These are phyloP conservation scores for Huiozyma naganishii DNA, from an alignment of 805 yeast genomes.

Conservation along the genomic window DNA sequence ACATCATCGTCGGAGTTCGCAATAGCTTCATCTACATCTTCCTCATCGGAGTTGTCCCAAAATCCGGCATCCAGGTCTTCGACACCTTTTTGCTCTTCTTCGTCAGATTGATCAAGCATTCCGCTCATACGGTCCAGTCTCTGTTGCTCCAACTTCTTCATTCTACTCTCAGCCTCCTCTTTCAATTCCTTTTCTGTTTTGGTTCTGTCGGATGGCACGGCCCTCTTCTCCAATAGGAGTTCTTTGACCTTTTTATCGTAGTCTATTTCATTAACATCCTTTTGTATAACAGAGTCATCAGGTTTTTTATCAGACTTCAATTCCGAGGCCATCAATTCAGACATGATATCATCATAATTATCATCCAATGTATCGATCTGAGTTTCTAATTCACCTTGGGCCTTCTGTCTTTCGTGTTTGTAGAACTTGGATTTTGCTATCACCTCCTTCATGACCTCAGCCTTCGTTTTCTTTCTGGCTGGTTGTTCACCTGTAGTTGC, in stretches of 20 bases:
- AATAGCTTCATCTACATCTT: slow-evolving; percentile 15
- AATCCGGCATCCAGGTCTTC: slow-evolving; percentile 64
- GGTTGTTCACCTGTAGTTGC: slow-evolving; percentile 32
- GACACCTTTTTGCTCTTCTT: slow-evolving; percentile 37
- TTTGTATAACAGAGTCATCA: slow-evolving; percentile 4
- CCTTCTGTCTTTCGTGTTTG: slow-evolving; percentile 63
- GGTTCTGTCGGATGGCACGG: slow-evolving; percentile 74
- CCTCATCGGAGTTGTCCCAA: slow-evolving; percentile 48
- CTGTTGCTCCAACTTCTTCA: slow-evolving; percentile 54
- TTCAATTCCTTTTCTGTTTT: slow-evolving; percentile 64
- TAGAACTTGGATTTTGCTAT: slow-evolving; percentile 74
- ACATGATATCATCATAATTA: slow-evolving; percentile 59
- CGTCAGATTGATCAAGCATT: slow-evolving; percentile 34
- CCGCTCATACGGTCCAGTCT: slow-evolving; percentile 71
- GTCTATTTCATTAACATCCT: slow-evolving; percentile 32
- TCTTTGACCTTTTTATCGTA: slow-evolving; percentile 61
- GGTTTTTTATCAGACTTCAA: slow-evolving; percentile 12
- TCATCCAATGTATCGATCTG: slow-evolving; percentile 62
- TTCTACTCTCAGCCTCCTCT: slow-evolving; percentile 48
- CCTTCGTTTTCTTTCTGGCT: slow-evolving; percentile 60
- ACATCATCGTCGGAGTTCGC: slow-evolving; percentile 35
- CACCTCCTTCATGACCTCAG: slow-evolving; percentile 78
- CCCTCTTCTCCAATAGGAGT: slow-evolving; percentile 58
- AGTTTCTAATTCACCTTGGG: slow-evolving; percentile 48
- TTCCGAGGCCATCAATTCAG: slow-evolving; percentile 30